phyloP scores from a whole-genome alignment of 768 basidiomycete genomes.

The Trametes elegans region DNA sequence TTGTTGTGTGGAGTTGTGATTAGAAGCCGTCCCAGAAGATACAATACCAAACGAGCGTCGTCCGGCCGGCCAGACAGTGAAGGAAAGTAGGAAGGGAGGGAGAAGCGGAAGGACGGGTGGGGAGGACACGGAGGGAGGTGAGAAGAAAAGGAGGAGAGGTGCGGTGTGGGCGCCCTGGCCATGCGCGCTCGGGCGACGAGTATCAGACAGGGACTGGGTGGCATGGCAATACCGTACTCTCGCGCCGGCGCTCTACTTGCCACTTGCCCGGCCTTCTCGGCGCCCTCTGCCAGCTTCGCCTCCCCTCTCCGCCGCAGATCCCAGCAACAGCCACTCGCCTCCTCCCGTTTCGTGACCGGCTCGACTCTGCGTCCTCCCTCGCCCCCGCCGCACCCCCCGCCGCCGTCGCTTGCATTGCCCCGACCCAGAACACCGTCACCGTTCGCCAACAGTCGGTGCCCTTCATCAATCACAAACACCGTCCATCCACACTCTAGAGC shows the following conservation, averaged over 20 bases:
- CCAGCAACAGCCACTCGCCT: not conserved
- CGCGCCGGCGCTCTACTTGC: conserved; percentile 13
- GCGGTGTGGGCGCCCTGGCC: conserved; percentile 8
- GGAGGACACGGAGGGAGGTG: conserved; percentile 21
- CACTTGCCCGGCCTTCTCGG: not conserved
- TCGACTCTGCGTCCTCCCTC: too few relatives aligned
- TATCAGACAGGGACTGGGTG: conserved; percentile 15
- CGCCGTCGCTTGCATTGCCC: conserved; percentile 2
- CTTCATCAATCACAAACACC: conserved; percentile 15
- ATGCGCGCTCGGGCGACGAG: not conserved
- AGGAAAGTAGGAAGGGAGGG: conserved; percentile 25
- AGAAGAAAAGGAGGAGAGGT: conserved; percentile 13
- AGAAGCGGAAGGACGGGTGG: conserved; percentile 17
- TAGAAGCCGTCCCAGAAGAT: conserved; percentile 11
- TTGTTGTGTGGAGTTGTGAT: conserved; percentile 30
- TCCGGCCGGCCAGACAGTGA: conserved; percentile 53
- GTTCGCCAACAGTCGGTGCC: conserved; percentile 3
- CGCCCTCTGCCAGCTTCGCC: not conserved
- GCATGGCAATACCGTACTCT: conserved; percentile 15
- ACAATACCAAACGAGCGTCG: conserved; percentile 31
- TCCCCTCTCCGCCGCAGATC: not conserved
- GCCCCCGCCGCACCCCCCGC: not conserved
- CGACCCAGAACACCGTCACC: conserved; percentile 8
- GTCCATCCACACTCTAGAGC: not conserved
- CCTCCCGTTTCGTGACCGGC: too few relatives aligned